Percentiles rank a stretch among this genome's conserved stretches.
phyloP scores from a whole-genome alignment of 805 yeast genomes.

The Ogataea chonburiensis region DNA sequence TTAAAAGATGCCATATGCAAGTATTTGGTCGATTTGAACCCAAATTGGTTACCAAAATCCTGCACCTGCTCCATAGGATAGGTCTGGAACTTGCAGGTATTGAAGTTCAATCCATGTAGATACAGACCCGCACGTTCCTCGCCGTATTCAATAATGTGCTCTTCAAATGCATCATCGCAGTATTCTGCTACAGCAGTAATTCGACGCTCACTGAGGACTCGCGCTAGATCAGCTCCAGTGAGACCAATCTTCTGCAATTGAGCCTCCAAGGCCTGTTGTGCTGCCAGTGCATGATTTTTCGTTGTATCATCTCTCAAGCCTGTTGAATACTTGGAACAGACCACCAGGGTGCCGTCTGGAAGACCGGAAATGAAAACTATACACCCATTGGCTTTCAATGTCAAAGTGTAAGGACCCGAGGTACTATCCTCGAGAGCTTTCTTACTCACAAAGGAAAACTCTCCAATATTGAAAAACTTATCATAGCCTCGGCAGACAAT shows the following conservation, averaged over 20 bases:
- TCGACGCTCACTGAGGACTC: constrained; percentile 45
- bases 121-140: constrained; percentile 75
- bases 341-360: constrained; percentile 71
- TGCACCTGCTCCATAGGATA: constrained; percentile 58
- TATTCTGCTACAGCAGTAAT: constrained; percentile 88
- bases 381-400: constrained; percentile 92
- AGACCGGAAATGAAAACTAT: constrained; percentile 80
- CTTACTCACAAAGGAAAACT: constrained; percentile 54
- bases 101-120: constrained; percentile 82
- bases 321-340: constrained; percentile 88
- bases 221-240: constrained; percentile 52
- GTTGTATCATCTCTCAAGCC: constrained; percentile 51
- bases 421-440: constrained; percentile 46
- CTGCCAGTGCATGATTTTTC: constrained; percentile 71
- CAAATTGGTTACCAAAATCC: constrained; percentile 62
- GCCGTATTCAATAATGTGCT: constrained; percentile 79
- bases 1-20: constrained; percentile 39
- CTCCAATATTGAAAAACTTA: constrained; percentile 85
- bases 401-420: constrained; percentile 73
- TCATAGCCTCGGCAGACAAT: constrained; percentile 88
- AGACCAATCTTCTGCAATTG: constrained; percentile 49
- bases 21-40: constrained; percentile 62
- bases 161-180: constrained; percentile 92
- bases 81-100: constrained; percentile 62
- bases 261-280: constrained; percentile 52